Conservation (phyloP, 2,329 filamentous ascomycete species). For the Hypomyces perniciosus region DNA sequence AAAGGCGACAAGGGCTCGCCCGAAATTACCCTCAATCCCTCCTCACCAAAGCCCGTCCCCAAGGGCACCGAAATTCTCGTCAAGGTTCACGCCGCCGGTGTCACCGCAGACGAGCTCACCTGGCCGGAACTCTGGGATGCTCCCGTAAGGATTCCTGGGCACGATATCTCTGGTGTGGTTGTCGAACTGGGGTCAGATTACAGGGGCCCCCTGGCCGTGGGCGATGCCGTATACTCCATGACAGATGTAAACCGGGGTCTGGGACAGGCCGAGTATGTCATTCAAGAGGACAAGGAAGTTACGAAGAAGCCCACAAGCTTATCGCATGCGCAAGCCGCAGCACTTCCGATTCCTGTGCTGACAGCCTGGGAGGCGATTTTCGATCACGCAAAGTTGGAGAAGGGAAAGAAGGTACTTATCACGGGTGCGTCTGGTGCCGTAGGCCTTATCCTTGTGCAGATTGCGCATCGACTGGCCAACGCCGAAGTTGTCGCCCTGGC, state of each 20-base stretch:
- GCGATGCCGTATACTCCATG: constrained; percentile 25
- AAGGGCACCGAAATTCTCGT: constrained; percentile 22
- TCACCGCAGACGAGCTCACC: constrained; percentile 29
- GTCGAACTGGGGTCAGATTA: constrained; percentile 20
- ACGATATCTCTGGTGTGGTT: constrained; percentile 31
- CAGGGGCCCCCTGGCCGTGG: constrained; percentile 13
- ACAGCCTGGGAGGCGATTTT: constrained; percentile 26
- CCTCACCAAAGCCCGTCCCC: constrained; percentile 16
- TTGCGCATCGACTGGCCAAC: constrained; percentile 18
- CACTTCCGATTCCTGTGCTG: constrained; percentile 26
- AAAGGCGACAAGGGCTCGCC: constrained; percentile 19
- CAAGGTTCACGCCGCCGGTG: constrained; percentile 26
- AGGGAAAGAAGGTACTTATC: constrained; percentile 20
- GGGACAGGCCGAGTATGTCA: constrained; percentile 25
- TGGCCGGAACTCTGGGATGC: constrained; percentile 29
- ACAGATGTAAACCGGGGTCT: constrained; percentile 16
- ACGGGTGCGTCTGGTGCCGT: constrained; percentile 28
- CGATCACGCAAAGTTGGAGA: constrained; percentile 14
- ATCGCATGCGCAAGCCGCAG: constrained; percentile 22
- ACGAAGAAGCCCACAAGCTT: constrained; percentile 17
- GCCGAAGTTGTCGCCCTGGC: constrained; percentile 25
- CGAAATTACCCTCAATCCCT: constrained; percentile 12
- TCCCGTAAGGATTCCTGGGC: constrained; percentile 26
- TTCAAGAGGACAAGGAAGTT: constrained; percentile 14
- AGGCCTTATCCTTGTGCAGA: constrained; percentile 24